These are phyloP conservation scores for Saprolegnia parasitica DNA, from an alignment of 352 stramenopile species.

Conservation along the genomic window DNA sequence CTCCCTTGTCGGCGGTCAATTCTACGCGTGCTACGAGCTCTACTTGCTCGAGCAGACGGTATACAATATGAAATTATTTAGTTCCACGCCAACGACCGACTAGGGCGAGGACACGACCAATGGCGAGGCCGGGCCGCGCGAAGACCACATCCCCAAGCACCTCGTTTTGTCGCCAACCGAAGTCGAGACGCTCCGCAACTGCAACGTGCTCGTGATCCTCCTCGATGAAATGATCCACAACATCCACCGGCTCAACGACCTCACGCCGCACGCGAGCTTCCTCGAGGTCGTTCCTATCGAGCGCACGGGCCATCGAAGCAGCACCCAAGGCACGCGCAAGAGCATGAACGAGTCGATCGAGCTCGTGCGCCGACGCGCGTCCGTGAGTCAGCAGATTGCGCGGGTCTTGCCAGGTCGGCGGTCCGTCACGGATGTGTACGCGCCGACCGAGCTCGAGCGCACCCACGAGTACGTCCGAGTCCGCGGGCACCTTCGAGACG, in stretches of 20 bases:
- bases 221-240: slow-evolving; percentile 28
- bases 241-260: slow-evolving; percentile 16
- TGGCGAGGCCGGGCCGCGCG: neutral
- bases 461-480: neutral
- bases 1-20: slow-evolving; percentile 64
- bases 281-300: neutral
- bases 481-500: neutral
- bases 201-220: slow-evolving; percentile 11
- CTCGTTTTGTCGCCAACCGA: slow-evolving; percentile 6
- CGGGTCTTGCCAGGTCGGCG: neutral
- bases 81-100: neutral
- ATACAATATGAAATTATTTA: neutral
- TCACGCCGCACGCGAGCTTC: slow-evolving; percentile 9
- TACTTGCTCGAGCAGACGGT: slow-evolving; percentile 6
- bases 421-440: neutral
- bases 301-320: neutral
- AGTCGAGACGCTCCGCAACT: slow-evolving; percentile 14
- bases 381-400: neutral
- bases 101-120: neutral
- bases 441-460: neutral
- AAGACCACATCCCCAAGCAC: neutral
- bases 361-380: neutral
- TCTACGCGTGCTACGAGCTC: slow-evolving; percentile 52
- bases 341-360: neutral
- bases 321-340: neutral